Evolutionary conservation across 371 early-diverging fungal species (phyloP).

Genomic region (Zychaea mexicana): DNA sequence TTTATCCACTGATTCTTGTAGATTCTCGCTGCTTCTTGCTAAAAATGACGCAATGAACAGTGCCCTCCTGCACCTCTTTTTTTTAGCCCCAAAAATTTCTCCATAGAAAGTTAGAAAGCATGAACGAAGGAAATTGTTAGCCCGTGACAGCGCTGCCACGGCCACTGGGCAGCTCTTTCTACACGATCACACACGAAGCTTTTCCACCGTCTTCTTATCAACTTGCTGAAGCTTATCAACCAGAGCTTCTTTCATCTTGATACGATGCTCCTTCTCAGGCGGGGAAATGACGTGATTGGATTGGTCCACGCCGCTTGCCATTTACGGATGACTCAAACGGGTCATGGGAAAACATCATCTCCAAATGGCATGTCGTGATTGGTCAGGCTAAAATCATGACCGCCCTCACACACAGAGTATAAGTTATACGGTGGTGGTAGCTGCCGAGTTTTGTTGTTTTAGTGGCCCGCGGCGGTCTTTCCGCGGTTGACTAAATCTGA

Average conservation of each 20-base stretch:
- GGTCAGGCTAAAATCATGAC: not conserved
- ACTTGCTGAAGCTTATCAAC: not conserved
- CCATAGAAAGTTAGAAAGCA: not conserved
- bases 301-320: not conserved
- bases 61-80: not conserved
- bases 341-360: not conserved
- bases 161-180: too few relatives aligned
- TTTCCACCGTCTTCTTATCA: not conserved
- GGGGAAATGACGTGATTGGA: conserved; percentile 1
- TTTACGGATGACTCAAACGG: not conserved
- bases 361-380: not conserved
- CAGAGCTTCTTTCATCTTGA: not conserved
- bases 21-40: not conserved
- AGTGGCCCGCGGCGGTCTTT: not conserved
- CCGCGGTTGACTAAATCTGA: not conserved
- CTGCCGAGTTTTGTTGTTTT: too few relatives aligned
- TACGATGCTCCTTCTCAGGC: not conserved
- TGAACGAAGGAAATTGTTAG: not conserved
- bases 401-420: too few relatives aligned
- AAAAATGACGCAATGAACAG: not conserved
- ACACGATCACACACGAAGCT: too few relatives aligned
- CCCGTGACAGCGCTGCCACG: not conserved
- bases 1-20: not conserved
- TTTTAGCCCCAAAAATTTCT: not conserved
- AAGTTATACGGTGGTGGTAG: too few relatives aligned